These are phyloP conservation scores for Dysphania ambrosioides DNA, from an alignment of 148 eudicot species.

Conservation along the genomic window DNA sequence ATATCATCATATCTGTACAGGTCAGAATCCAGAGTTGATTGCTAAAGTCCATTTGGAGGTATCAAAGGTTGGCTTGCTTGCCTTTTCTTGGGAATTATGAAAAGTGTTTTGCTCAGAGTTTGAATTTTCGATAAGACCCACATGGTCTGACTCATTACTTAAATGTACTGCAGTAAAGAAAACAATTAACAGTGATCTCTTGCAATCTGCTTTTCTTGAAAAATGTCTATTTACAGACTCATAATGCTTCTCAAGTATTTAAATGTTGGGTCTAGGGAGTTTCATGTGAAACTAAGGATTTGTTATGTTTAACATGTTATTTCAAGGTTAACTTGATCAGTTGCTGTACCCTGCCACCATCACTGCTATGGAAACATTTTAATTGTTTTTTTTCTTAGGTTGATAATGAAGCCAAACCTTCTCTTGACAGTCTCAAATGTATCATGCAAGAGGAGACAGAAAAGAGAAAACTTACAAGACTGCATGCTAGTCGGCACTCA, in stretches of 20 bases:
- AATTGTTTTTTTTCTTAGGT: slow-evolving; percentile 38
- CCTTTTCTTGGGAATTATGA: not conserved
- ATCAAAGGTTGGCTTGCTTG: slow-evolving; percentile 52
- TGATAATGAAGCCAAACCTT: slow-evolving; percentile 48
- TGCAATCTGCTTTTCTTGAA: not conserved
- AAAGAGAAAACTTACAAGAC: slow-evolving; percentile 56
- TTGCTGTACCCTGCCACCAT: not conserved
- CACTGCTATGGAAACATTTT: not conserved
- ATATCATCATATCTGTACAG: slow-evolving; percentile 60
- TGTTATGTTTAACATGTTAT: not conserved
- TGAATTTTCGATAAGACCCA: not conserved
- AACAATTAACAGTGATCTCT: not conserved
- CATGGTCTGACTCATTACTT: not conserved
- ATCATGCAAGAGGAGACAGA: slow-evolving; percentile 79
- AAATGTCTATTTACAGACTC: not conserved
- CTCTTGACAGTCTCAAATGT: slow-evolving; percentile 55
- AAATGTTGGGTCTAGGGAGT: slow-evolving; percentile 3
- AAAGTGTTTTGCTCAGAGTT: not conserved
- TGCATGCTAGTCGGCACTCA: slow-evolving; percentile 50
- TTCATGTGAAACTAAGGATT: slow-evolving; percentile 2
- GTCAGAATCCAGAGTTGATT: slow-evolving; percentile 83
- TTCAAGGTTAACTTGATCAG: not conserved
- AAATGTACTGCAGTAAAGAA: not conserved
- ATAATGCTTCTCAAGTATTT: not conserved
- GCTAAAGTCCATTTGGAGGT: slow-evolving; percentile 48